Evolutionary conservation across 768 basidiomycete species (phyloP).

Genomic region (Guyanaporus albipodus): DNA sequence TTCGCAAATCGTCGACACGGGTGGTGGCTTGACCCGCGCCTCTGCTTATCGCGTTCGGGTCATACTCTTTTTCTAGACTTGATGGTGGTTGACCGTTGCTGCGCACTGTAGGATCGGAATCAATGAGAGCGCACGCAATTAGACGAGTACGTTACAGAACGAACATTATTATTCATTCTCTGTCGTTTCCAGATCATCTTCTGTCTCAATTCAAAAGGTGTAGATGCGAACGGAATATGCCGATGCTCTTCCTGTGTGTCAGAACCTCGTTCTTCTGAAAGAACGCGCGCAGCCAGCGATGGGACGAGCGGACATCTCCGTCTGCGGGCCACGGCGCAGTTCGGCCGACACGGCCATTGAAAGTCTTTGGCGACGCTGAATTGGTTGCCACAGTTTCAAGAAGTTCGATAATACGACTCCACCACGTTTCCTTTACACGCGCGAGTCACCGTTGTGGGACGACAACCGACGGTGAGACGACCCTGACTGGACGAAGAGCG

Average conservation of each 20-base stretch:
- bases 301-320: slow-evolving; percentile 8
- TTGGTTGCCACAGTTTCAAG: slow-evolving; percentile 9
- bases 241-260: not conserved
- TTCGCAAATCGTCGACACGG: slow-evolving; percentile 7
- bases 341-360: not conserved
- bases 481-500: no score
- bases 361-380: not conserved
- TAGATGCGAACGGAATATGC: slow-evolving; percentile 1
- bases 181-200: slow-evolving; percentile 9
- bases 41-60: slow-evolving; percentile 13
- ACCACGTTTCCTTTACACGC: no score
- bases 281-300: not conserved
- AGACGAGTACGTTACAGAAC: slow-evolving; percentile 8
- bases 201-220: slow-evolving; percentile 1
- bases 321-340: not conserved
- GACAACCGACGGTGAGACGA: no score
- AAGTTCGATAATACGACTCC: no score
- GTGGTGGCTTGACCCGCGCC: not conserved
- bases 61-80: not conserved
- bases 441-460: not conserved
- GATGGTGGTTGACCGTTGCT: not conserved
- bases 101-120: slow-evolving; percentile 18
- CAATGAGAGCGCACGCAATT: slow-evolving; percentile 7
- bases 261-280: not conserved
- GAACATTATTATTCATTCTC: slow-evolving; percentile 6